These are phyloP conservation scores for Rhodotorula kratochvilovae DNA, from an alignment of 768 basidiomycete genomes.

Conservation along the genomic window DNA sequence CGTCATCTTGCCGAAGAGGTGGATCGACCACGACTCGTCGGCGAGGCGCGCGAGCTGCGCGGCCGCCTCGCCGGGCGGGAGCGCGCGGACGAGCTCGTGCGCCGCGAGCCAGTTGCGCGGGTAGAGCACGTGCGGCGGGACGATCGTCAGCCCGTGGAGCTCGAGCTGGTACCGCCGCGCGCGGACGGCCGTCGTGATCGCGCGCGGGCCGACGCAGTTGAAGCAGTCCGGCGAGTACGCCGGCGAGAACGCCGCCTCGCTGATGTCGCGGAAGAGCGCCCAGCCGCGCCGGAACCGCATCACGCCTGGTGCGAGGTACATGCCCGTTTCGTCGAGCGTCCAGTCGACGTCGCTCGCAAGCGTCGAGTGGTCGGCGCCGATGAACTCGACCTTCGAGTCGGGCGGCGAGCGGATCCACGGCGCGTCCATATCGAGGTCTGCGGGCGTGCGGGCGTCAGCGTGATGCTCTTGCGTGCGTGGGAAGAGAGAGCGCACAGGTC, in stretches of 20 bases:
- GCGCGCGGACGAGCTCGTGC: constrained; percentile 30
- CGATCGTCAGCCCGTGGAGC: constrained; percentile 15
- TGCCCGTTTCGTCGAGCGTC: constrained; percentile 39
- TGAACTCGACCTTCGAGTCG: constrained; percentile 31
- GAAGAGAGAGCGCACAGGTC: constrained; percentile 18
- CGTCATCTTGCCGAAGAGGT: constrained; percentile 38
- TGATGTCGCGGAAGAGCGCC: constrained; percentile 32
- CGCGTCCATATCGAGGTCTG: constrained; percentile 34
- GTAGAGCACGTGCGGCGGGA: constrained; percentile 30
- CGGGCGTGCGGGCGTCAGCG: background rate
- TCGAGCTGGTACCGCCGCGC: constrained; percentile 24
- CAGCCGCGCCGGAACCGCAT: constrained; percentile 35
- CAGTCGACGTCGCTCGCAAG: constrained; percentile 28
- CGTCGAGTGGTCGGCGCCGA: constrained; percentile 31
- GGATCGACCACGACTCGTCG: constrained; percentile 26
- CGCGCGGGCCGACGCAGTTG: constrained; percentile 32
- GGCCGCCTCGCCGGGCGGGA: constrained; percentile 13
- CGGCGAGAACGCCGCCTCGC: constrained; percentile 29
- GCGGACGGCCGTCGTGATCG: constrained; percentile 22
- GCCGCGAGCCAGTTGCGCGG: constrained; percentile 26
- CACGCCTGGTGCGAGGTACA: constrained; percentile 28
- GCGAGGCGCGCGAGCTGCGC: constrained; percentile 10
- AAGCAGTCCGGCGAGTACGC: constrained; percentile 27
- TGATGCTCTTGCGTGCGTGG: too few relatives aligned
- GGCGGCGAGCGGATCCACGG: constrained; percentile 35